A percentile compares a stretch with the other conserved stretches of the same genome.
phyloP scores from a whole-genome alignment of 2,329 filamentous ascomycete genomes.

The Calonectria naviculata region DNA sequence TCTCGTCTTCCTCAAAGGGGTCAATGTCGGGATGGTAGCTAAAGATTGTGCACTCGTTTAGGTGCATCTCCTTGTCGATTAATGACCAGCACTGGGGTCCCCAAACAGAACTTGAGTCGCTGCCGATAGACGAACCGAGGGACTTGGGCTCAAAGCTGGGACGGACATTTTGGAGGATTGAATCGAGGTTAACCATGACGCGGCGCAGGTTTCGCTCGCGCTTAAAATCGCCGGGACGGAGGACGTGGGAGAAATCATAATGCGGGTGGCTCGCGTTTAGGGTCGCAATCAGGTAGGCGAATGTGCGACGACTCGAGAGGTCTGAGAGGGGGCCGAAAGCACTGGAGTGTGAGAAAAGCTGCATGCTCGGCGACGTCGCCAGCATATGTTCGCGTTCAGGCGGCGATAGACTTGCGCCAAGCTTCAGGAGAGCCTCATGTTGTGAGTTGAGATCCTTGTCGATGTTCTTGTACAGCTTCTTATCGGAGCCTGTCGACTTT shows the following conservation, averaged over 20 bases:
- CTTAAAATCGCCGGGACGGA: slow-evolving; percentile 90
- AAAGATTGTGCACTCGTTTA: slow-evolving; percentile 90
- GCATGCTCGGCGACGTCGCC: slow-evolving; percentile 69
- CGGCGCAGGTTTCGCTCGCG: slow-evolving; percentile 82
- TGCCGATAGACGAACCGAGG: slow-evolving; percentile 53
- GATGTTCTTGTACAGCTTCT: slow-evolving; percentile 97
- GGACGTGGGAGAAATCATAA: slow-evolving; percentile 95
- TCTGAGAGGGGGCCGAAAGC: slow-evolving; percentile 93
- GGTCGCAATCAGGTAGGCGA: slow-evolving; percentile 95
- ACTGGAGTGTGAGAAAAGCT: slow-evolving; percentile 80
- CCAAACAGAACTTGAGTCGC: slow-evolving; percentile 75
- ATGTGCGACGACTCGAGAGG: slow-evolving; percentile 88
- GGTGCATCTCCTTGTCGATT: slow-evolving; percentile 93
- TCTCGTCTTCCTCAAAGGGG: slow-evolving; percentile 91
- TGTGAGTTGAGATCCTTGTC: slow-evolving; percentile 91
- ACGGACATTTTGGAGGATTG: slow-evolving; percentile 86
- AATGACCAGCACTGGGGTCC: slow-evolving; percentile 91
- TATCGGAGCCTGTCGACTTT: slow-evolving; percentile 93
- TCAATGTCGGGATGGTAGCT: slow-evolving; percentile 91
- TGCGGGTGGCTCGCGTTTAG: slow-evolving; percentile 91
- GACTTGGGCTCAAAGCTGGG: slow-evolving; percentile 66
- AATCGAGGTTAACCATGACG: slow-evolving; percentile 90
- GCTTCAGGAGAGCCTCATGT: slow-evolving; percentile 86
- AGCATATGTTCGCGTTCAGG: slow-evolving; percentile 80
- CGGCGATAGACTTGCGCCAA: slow-evolving; percentile 88